phyloP scores from a whole-genome alignment of 805 yeast species.

The Candida adriatica region DNA sequence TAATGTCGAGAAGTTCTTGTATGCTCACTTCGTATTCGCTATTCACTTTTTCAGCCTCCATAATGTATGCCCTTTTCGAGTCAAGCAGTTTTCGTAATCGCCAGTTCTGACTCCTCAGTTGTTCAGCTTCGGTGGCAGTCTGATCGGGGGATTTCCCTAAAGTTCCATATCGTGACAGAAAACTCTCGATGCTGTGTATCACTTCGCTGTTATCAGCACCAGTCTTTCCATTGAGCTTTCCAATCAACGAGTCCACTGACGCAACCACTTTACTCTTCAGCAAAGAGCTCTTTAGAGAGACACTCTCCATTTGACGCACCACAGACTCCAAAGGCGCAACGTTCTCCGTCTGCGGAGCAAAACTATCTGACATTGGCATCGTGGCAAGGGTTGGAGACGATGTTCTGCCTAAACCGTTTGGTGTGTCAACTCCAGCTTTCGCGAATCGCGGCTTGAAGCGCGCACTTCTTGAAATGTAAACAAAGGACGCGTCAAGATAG shows the following conservation, averaged over 20 bases:
- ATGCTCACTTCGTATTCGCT: conserved; percentile 13
- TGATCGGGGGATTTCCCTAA: too few species aligned
- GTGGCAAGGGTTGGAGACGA: too few species aligned
- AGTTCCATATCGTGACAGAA: conserved; percentile 7
- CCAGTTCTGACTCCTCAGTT: conserved; percentile 12
- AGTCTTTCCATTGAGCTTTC: conserved; percentile 10
- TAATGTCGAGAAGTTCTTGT: conserved; percentile 4
- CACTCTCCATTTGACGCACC: conserved; percentile 7
- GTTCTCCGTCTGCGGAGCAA: conserved; percentile 20
- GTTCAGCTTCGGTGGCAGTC: not conserved
- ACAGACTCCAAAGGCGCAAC: conserved; percentile 13
- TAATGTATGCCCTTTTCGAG: conserved; percentile 5
- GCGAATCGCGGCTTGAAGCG: too few species aligned
- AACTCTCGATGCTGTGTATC: conserved; percentile 7
- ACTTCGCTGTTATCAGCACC: conserved; percentile 4
- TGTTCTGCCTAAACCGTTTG: too few species aligned
- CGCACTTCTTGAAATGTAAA: conserved; percentile 5
- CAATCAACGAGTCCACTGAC: conserved; percentile 14
- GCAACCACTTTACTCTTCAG: conserved; percentile 12
- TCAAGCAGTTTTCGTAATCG: conserved; percentile 11
- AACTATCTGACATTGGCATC: conserved; percentile 15
- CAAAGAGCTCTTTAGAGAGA: conserved; percentile 3
- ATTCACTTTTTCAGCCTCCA: conserved; percentile 6
- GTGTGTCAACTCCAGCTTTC: too few species aligned
- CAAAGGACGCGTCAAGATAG: too few species aligned